Evolutionary conservation across 257 asterid genomes (phyloP).

Genomic region (Solanum clarkiae): DNA sequence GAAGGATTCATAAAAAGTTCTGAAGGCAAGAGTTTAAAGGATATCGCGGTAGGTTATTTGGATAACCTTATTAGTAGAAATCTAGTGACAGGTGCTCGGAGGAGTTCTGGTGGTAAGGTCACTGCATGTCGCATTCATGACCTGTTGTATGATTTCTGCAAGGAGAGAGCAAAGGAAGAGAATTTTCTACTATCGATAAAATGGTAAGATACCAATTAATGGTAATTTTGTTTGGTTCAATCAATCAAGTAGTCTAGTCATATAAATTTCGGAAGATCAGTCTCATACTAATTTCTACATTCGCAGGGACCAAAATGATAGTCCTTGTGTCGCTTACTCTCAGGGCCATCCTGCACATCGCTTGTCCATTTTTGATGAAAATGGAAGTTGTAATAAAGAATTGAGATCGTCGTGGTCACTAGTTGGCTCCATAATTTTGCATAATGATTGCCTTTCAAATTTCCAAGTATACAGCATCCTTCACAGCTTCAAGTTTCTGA

Average conservation of each 20-base stretch:
- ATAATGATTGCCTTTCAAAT: neutral
- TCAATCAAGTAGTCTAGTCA: neutral
- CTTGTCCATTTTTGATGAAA: neutral
- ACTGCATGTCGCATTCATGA: slow-evolving; percentile 5
- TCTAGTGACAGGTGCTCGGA: neutral
- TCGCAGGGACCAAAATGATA: neutral
- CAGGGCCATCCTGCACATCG: neutral
- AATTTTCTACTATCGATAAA: neutral
- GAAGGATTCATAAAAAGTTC: slow-evolving; percentile 3
- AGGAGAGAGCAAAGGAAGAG: neutral
- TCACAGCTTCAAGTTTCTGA: neutral
- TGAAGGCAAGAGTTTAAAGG: neutral
- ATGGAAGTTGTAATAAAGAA: neutral
- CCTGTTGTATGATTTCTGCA: slow-evolving; percentile 4
- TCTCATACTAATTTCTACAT: neutral
- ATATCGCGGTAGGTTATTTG: slow-evolving; percentile 6
- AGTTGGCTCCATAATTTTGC: neutral
- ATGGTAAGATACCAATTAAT: neutral
- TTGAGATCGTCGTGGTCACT: neutral
- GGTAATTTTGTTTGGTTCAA: neutral
- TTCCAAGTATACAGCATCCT: neutral
- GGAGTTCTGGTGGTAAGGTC: neutral
- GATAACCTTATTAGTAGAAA: slow-evolving; percentile 3
- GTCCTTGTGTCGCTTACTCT: neutral
- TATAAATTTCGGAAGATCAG: too few species aligned